Percentiles rank a stretch among this genome's conserved stretches.
Conservation (phyloP, 2,329 filamentous ascomycete species). For the Trichoderma sp. region DNA sequence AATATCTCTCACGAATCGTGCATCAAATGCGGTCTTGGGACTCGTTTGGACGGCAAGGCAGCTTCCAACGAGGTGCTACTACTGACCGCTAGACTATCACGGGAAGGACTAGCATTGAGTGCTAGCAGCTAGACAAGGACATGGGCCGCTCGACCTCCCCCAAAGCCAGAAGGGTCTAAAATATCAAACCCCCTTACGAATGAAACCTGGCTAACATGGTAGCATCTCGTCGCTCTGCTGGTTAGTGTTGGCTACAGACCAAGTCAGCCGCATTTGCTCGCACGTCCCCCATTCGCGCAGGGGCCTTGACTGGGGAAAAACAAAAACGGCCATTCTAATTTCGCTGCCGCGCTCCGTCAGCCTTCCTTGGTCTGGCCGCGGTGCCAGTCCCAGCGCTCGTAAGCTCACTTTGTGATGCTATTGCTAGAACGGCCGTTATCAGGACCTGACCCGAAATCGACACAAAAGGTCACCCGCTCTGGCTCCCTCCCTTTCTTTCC, state of each 20-base stretch:
- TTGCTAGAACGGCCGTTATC: neutral
- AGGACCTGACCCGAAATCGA: neutral
- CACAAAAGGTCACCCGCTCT: neutral
- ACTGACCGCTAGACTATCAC: slow-evolving; percentile 12
- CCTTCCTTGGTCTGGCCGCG: neutral
- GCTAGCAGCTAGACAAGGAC: slow-evolving; percentile 2
- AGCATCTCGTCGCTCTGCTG: neutral
- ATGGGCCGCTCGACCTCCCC: neutral
- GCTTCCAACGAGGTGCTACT: neutral
- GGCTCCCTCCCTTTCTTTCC: neutral
- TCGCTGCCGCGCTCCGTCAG: neutral
- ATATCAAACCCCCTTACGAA: neutral
- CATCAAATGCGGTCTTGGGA: neutral
- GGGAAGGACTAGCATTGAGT: neutral
- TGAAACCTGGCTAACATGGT: slow-evolving; percentile 7
- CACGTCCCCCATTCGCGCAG: neutral
- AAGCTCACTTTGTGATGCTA: neutral
- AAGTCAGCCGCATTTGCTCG: slow-evolving; percentile 9
- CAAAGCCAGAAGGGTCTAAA: neutral
- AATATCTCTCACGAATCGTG: neutral
- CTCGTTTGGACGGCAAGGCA: neutral
- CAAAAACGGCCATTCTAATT: neutral
- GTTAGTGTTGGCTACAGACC: neutral
- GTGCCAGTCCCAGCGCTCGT: neutral
- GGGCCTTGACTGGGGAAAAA: neutral